Evolutionary conservation across 2,329 filamentous ascomycete genomes (phyloP).

Genomic region (Didymosphaeria variabile): DNA sequence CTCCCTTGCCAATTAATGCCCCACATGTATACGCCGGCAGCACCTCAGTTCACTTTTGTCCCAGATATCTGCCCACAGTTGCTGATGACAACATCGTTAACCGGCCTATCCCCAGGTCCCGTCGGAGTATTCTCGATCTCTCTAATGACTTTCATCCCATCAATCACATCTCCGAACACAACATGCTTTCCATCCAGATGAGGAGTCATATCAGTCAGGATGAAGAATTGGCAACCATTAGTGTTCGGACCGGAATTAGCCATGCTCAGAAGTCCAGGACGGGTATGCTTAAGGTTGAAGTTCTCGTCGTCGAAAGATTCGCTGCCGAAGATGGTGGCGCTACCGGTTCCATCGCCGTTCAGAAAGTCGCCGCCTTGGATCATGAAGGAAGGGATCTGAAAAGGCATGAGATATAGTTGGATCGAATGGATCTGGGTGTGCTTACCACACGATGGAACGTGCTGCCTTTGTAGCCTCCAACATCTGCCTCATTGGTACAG

Average conservation of each 20-base stretch:
- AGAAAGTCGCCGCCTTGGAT: slow-evolving; percentile 88
- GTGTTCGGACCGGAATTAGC: slow-evolving; percentile 62
- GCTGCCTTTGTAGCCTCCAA: slow-evolving; percentile 78
- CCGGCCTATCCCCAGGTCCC: slow-evolving; percentile 9
- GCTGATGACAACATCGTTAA: slow-evolving; percentile 9
- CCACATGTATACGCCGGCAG: too few relatives aligned
- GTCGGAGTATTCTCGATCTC: slow-evolving; percentile 90
- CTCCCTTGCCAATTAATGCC: too few relatives aligned
- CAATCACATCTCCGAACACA: slow-evolving; percentile 76
- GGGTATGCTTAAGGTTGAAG: slow-evolving; percentile 87
- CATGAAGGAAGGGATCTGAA: slow-evolving; percentile 77
- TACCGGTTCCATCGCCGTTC: slow-evolving; percentile 85
- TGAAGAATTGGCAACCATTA: slow-evolving; percentile 94
- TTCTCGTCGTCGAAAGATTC: slow-evolving; percentile 88
- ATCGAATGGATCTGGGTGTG: slow-evolving; percentile 44
- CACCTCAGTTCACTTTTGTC: neutral
- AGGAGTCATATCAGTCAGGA: slow-evolving; percentile 79
- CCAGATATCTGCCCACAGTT: slow-evolving; percentile 16
- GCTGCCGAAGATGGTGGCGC: slow-evolving; percentile 85
- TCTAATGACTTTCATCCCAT: slow-evolving; percentile 83
- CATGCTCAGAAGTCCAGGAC: slow-evolving; percentile 64
- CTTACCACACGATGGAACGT: slow-evolving; percentile 84
- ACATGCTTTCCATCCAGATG: slow-evolving; percentile 25
- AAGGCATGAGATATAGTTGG: neutral
- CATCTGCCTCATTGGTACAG: slow-evolving; percentile 75